phyloP scores from a whole-genome alignment of 768 basidiomycete species.

The Gyrodon lividus region DNA sequence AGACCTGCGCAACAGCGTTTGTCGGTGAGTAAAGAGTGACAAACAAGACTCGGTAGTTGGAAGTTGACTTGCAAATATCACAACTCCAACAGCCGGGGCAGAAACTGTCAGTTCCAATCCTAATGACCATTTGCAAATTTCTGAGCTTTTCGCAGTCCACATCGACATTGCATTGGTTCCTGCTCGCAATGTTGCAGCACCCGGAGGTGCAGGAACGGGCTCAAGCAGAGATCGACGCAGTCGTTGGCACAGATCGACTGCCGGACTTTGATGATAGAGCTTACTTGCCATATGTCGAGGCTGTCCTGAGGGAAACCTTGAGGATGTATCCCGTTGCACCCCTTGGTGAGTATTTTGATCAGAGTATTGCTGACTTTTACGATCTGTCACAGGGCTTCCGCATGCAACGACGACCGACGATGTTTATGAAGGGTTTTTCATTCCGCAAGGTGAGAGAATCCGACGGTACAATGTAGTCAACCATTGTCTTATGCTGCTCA shows the following conservation, averaged over 20 bases:
- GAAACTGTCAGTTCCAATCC: conserved; percentile 13
- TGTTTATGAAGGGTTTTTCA: conserved; percentile 18
- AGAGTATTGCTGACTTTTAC: not conserved
- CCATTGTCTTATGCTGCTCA: not conserved
- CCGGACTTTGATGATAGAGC: conserved; percentile 25
- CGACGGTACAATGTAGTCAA: not conserved
- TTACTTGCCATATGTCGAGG: conserved; percentile 30
- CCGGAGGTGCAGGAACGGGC: conserved; percentile 33
- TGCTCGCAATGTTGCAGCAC: conserved; percentile 32
- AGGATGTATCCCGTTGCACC: conserved; percentile 29
- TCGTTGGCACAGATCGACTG: conserved; percentile 28
- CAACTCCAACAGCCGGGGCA: conserved; percentile 12
- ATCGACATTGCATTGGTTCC: conserved; percentile 20
- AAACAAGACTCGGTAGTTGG: too few relatives aligned
- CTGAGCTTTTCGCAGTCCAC: conserved; percentile 5
- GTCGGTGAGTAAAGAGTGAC: conserved; percentile 13
- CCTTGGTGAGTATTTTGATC: conserved; percentile 14
- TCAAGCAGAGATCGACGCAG: conserved; percentile 28
- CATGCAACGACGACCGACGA: conserved; percentile 20
- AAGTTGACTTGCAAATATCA: not conserved
- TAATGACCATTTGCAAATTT: not conserved
- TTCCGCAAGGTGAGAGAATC: conserved; percentile 19
- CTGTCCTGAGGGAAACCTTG: conserved; percentile 28
- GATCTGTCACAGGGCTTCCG: conserved; percentile 10
- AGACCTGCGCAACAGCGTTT: conserved; percentile 11